phyloP scores from a whole-genome alignment of 2,329 filamentous ascomycete species.

The Periconia digitata region DNA sequence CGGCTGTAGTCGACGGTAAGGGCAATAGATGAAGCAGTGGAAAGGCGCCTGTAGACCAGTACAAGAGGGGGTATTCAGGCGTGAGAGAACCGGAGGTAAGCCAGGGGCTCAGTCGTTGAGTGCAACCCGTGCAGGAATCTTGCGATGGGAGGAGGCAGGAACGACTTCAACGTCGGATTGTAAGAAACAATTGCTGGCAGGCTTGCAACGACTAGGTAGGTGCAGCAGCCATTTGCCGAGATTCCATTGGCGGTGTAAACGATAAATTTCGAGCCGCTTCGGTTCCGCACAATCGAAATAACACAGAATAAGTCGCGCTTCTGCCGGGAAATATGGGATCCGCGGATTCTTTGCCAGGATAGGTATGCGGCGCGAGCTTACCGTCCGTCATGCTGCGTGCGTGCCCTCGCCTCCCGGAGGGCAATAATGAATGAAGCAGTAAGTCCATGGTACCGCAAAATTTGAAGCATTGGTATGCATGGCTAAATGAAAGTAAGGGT shows the following conservation, averaged over 20 bases:
- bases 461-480: slow-evolving; percentile 1
- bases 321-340: background rate
- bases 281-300: too few species aligned
- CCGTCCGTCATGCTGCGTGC: slow-evolving; percentile 8
- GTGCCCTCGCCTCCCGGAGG: slow-evolving; percentile 2
- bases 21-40: background rate
- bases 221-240: too few species aligned
- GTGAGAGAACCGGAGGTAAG: background rate
- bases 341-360: slow-evolving; percentile 7
- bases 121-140: background rate
- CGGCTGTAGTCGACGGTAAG: background rate
- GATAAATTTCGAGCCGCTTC: too few species aligned
- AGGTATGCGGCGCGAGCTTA: slow-evolving; percentile 13
- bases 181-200: too few species aligned
- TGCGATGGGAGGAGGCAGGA: background rate
- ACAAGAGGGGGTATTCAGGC: background rate
- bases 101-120: background rate
- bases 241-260: too few species aligned
- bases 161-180: background rate
- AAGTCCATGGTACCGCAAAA: too few species aligned
- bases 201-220: too few species aligned
- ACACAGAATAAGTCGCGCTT: background rate
- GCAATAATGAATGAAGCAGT: too few species aligned
- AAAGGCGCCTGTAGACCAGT: background rate
- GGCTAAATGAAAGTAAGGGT: slow-evolving; percentile 15